These are phyloP conservation scores for Drosera spatulata DNA, from an alignment of 179 eudicot genomes.

Conservation along the genomic window DNA sequence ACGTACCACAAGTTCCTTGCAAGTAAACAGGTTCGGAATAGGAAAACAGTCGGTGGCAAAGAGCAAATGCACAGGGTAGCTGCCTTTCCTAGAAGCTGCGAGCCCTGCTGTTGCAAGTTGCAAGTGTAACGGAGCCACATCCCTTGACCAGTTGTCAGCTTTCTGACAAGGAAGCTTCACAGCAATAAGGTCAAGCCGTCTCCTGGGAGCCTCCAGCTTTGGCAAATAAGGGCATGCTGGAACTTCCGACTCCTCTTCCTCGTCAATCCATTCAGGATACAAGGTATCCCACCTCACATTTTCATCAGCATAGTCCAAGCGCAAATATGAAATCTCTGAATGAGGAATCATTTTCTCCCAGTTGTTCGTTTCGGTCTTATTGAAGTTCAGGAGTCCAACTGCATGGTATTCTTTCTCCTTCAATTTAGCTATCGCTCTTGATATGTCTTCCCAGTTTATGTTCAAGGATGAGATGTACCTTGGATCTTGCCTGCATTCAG, in stretches of 20 bases:
- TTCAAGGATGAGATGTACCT: conserved; percentile 26
- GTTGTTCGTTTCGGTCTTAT: conserved; percentile 25
- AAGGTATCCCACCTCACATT: conserved; percentile 49
- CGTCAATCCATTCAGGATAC: conserved; percentile 69
- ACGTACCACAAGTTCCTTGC: conserved; percentile 62
- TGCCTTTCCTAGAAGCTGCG: conserved; percentile 54
- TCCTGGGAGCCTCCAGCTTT: conserved; percentile 17
- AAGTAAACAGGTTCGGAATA: conserved; percentile 60
- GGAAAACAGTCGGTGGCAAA: conserved; percentile 64
- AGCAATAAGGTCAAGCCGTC: conserved; percentile 41
- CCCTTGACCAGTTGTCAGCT: conserved; percentile 63
- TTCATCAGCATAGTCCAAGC: conserved; percentile 18
- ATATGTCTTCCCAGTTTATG: conserved; percentile 34
- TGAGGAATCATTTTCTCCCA: conserved; percentile 30
- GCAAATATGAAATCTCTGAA: conserved; percentile 28
- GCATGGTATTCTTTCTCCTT: conserved; percentile 31
- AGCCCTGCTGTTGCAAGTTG: conserved; percentile 67
- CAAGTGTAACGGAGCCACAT: conserved; percentile 69
- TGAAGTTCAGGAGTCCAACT: conserved; percentile 43
- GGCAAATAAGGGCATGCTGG: conserved; percentile 15
- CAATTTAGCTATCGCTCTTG: conserved; percentile 18
- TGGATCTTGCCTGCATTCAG: conserved; percentile 11
- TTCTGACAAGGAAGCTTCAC: conserved; percentile 11
- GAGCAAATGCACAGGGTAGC: conserved; percentile 45
- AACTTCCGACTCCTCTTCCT: conserved; percentile 50